These are phyloP conservation scores for Spongospora subterranea DNA, from an alignment of 208 protist genomes.

Conservation along the genomic window DNA sequence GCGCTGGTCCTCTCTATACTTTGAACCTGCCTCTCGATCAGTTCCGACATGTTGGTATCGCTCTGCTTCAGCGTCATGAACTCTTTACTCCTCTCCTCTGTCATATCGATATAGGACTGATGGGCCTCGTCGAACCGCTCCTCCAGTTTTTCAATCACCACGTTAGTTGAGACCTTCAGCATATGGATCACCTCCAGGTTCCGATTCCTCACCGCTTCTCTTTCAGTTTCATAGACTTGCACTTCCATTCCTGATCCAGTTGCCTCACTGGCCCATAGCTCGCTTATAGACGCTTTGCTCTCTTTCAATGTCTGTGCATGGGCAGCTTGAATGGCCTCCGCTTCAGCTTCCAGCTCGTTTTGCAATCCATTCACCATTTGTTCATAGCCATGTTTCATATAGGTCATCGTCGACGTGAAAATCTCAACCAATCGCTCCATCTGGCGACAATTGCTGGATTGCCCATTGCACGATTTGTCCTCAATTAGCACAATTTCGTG, in stretches of 20 bases:
- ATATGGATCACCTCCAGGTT: conserved; percentile 41
- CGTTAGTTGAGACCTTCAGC: conserved; percentile 31
- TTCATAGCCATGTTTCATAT: neutral
- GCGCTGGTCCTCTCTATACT: neutral
- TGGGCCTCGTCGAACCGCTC: conserved; percentile 18
- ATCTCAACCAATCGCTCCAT: neutral
- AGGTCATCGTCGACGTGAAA: neutral
- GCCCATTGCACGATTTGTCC: neutral
- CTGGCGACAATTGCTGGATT: neutral
- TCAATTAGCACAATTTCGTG: neutral
- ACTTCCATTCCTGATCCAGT: neutral
- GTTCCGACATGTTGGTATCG: neutral
- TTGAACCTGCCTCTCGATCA: neutral
- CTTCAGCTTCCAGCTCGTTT: neutral
- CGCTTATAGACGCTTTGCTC: neutral
- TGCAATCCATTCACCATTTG: neutral
- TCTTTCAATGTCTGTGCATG: neutral
- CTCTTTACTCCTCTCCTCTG: neutral
- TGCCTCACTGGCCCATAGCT: neutral
- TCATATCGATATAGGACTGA: neutral
- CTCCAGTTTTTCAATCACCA: conserved; percentile 34
- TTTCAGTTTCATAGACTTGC: conserved; percentile 21
- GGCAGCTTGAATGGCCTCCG: neutral
- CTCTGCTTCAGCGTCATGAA: conserved; percentile 36
- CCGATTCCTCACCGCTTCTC: conserved; percentile 3